Evolutionary conservation across 352 stramenopile species (phyloP).

Genomic region (Phytophthora fragariae): DNA sequence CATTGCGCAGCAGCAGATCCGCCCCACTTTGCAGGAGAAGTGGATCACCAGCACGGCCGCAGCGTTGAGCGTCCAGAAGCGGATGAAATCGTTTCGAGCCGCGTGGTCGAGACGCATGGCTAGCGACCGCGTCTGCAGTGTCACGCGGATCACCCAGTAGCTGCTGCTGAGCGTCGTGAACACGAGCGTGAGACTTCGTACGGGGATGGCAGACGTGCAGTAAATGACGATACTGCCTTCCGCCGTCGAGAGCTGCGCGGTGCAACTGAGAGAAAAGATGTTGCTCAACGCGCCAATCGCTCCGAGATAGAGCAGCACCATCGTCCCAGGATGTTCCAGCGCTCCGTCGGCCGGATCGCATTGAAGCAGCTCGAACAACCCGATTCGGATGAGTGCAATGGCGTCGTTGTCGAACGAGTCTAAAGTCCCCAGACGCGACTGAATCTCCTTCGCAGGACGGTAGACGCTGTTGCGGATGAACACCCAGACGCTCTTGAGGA

Average conservation of each 20-base stretch:
- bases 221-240: slow-evolving; percentile 46
- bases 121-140: slow-evolving; percentile 40
- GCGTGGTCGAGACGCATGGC: slow-evolving; percentile 35
- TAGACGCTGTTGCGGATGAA: slow-evolving; percentile 40
- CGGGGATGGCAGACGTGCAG: slow-evolving; percentile 42
- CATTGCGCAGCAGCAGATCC: slow-evolving; percentile 36
- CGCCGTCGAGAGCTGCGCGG: slow-evolving; percentile 33
- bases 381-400: slow-evolving; percentile 8
- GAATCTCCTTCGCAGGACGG: slow-evolving; percentile 10
- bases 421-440: neutral
- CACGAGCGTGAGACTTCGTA: slow-evolving; percentile 40
- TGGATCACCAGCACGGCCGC: slow-evolving; percentile 34
- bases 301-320: slow-evolving; percentile 51
- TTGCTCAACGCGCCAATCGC: slow-evolving; percentile 51
- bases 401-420: slow-evolving; percentile 18
- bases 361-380: slow-evolving; percentile 29
- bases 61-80: slow-evolving; percentile 35
- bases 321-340: slow-evolving; percentile 38
- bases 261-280: slow-evolving; percentile 50
- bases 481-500: slow-evolving; percentile 35
- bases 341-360: slow-evolving; percentile 41
- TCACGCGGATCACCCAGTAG: slow-evolving; percentile 51
- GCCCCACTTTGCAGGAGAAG: slow-evolving; percentile 38
- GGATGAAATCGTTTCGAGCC: slow-evolving; percentile 32
- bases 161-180: slow-evolving; percentile 50